These are phyloP conservation scores for Lentinula raphanica DNA, from an alignment of 768 basidiomycete genomes.

Conservation along the genomic window DNA sequence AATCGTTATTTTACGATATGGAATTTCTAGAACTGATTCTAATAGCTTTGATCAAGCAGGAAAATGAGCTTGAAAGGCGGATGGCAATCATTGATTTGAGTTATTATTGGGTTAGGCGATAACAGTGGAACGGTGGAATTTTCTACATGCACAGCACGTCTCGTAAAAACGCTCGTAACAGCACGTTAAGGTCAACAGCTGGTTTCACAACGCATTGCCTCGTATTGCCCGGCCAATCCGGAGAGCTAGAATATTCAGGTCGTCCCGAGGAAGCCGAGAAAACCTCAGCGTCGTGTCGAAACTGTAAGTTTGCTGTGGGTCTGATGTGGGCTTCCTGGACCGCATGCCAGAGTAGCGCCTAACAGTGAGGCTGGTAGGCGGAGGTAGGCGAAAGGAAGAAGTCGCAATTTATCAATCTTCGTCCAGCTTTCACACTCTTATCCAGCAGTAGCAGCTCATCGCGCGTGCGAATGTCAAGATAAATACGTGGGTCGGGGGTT, in stretches of 20 bases:
- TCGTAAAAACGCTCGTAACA: no score
- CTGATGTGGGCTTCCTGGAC: not conserved
- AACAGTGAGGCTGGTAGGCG: no score
- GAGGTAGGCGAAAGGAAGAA: no score
- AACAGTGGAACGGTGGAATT: not conserved
- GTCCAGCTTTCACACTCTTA: no score
- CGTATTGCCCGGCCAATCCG: not conserved
- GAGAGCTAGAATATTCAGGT: not conserved
- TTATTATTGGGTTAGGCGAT: not conserved
- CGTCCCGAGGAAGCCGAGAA: not conserved
- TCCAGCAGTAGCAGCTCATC: no score
- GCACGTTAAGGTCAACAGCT: not conserved
- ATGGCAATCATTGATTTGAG: slow-evolving; percentile 1
- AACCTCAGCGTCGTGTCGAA: not conserved
- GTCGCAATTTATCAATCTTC: no score
- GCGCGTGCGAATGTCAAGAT: no score
- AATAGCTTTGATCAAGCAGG: no score
- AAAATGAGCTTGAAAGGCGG: slow-evolving; percentile 2
- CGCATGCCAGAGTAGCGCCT: no score
- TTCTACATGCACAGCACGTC: not conserved
- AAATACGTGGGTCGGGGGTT: no score
- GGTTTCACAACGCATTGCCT: not conserved
- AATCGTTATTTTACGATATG: not conserved
- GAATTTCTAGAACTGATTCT: no score
- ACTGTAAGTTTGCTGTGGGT: not conserved